Percentiles rank a stretch among this genome's conserved stretches.
Conservation (phyloP, 768 basidiomycete genomes). For the Calocybe cyanea region DNA sequence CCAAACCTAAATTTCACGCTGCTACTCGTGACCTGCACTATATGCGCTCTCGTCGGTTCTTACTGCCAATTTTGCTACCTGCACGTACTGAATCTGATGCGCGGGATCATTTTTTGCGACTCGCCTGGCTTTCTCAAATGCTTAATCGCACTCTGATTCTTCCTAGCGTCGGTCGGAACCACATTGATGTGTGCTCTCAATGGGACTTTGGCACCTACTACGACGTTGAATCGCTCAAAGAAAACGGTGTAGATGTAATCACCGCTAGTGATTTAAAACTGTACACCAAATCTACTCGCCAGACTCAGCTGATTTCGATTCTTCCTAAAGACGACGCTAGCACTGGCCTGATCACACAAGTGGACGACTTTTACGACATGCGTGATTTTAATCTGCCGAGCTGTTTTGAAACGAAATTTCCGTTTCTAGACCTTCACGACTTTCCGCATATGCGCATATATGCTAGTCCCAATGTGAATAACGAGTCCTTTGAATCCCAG, state of each 20-base stretch:
- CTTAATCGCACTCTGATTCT: slow-evolving; percentile 58
- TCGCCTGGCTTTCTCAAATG: slow-evolving; percentile 41
- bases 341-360: slow-evolving; percentile 10
- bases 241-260: neutral
- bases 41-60: slow-evolving; percentile 34
- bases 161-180: slow-evolving; percentile 55
- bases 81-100: slow-evolving; percentile 64
- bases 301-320: slow-evolving; percentile 32
- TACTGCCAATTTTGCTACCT: slow-evolving; percentile 44
- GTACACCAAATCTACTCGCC: slow-evolving; percentile 31
- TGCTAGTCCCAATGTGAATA: neutral
- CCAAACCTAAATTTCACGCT: too few species aligned
- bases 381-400: slow-evolving; percentile 20
- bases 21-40: neutral
- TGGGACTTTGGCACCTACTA: slow-evolving; percentile 52
- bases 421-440: slow-evolving; percentile 15
- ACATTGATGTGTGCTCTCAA: slow-evolving; percentile 47
- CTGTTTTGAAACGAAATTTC: slow-evolving; percentile 21
- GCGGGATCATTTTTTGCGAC: slow-evolving; percentile 49
- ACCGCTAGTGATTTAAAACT: slow-evolving; percentile 4
- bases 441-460: slow-evolving; percentile 7
- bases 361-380: slow-evolving; percentile 15
- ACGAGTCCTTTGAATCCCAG: slow-evolving; percentile 6
- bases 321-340: neutral
- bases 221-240: slow-evolving; percentile 23